phyloP scores from a whole-genome alignment of 192 early-diverging fungal genomes.

The Coemansia guatemalensis region DNA sequence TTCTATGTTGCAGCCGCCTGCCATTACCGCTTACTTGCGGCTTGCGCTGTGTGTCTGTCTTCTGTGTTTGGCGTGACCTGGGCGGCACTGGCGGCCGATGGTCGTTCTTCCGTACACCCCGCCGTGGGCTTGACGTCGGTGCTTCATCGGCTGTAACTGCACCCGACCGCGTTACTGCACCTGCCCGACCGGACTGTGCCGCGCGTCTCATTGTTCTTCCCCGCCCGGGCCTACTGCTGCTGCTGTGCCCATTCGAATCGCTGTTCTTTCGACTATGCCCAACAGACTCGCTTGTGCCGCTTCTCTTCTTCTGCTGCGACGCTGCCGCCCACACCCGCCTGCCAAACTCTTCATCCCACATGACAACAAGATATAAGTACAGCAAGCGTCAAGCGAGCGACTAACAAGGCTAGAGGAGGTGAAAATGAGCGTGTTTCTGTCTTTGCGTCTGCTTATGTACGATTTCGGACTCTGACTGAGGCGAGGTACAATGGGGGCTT shows the following conservation, averaged over 20 bases:
- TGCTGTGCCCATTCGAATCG: not conserved
- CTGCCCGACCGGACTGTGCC: not conserved
- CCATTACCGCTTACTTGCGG: not conserved
- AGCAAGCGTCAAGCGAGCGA: not conserved
- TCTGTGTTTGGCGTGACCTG: not conserved
- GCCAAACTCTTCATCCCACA: slow-evolving; percentile 33
- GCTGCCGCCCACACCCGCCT: slow-evolving; percentile 28
- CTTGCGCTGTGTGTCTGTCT: not conserved
- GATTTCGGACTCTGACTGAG: not conserved
- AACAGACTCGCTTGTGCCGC: not conserved
- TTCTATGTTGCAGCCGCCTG: not conserved
- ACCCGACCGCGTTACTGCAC: not conserved
- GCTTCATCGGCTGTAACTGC: not conserved
- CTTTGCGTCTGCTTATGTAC: not conserved
- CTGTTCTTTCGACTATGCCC: not conserved
- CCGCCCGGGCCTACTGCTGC: slow-evolving; percentile 8
- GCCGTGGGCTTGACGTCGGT: not conserved
- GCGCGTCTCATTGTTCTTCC: not conserved
- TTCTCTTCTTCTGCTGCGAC: not conserved
- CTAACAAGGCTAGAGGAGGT: not conserved
- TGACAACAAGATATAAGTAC: not conserved
- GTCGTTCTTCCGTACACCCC: not conserved
- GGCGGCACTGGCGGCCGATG: slow-evolving; percentile 3
- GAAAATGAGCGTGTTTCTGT: not conserved
- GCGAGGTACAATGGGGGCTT: not conserved